Conservation (phyloP, 2,329 filamentous ascomycete species). For the Herpotrichia juniperi region DNA sequence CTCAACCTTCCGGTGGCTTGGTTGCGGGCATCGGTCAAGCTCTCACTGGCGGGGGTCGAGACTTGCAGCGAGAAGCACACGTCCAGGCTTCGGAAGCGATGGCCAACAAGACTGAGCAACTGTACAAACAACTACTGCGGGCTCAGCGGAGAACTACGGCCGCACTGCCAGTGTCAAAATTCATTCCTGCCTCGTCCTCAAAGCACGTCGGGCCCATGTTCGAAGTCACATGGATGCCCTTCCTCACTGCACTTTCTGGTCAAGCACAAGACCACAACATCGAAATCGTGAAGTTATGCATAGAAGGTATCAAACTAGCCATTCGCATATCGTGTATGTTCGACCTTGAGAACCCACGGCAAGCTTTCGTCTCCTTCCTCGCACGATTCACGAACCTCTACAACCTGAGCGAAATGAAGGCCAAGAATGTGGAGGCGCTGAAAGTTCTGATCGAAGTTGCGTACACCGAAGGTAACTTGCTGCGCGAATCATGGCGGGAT, state of each 20-base stretch:
- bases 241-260: conserved; percentile 91
- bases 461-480: conserved; percentile 86
- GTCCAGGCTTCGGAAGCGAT: conserved; percentile 96
- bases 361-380: conserved; percentile 92
- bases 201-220: conserved; percentile 99
- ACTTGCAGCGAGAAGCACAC: conserved; percentile 90
- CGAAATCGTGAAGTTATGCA: conserved; percentile 87
- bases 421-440: conserved; percentile 94
- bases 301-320: conserved; percentile 93
- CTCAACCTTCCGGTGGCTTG: conserved; percentile 68
- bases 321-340: conserved; percentile 94
- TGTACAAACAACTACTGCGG: conserved; percentile 92
- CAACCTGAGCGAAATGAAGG: conserved; percentile 92
- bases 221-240: conserved; percentile 98
- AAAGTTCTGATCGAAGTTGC: conserved; percentile 91
- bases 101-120: conserved; percentile 76
- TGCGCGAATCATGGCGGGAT: conserved; percentile 93
- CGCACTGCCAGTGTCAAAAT: conserved; percentile 70
- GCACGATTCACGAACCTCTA: conserved; percentile 95
- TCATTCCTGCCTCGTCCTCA: conserved; percentile 91
- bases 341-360: conserved; percentile 87
- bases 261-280: conserved; percentile 95
- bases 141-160: conserved; percentile 83
- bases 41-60: conserved; percentile 88
- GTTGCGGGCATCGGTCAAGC: conserved; percentile 86